Percentiles rank a stretch among this genome's conserved stretches.
Conservation (phyloP, 2,329 filamentous ascomycete species). For the Davidsoniella virescens region DNA sequence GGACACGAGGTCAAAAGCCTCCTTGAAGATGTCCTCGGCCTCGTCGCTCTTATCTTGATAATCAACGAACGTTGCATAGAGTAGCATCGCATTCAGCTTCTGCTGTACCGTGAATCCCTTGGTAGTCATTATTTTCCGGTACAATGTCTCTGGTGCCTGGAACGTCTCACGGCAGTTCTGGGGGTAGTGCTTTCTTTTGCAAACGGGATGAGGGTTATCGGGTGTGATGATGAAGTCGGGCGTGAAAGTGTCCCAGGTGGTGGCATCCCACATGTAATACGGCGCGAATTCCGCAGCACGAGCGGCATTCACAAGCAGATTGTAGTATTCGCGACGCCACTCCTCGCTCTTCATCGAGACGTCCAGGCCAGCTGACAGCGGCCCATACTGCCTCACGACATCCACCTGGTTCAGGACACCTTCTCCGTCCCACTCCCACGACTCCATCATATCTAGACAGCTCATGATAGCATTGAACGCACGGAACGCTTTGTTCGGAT, state of each 20-base stretch:
- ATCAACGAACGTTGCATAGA: conserved; percentile 72
- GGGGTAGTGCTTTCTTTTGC: conserved; percentile 44
- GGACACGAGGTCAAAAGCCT: conserved; percentile 61
- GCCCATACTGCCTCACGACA: conserved; percentile 7
- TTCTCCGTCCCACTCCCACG: conserved; percentile 9
- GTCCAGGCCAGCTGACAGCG: conserved; percentile 35
- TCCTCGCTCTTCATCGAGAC: conserved; percentile 60
- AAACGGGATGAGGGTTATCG: conserved; percentile 67
- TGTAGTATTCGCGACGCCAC: conserved; percentile 76
- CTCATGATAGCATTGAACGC: conserved; percentile 3
- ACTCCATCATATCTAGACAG: conserved; percentile 9
- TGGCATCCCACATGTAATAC: conserved; percentile 54
- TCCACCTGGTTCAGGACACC: conserved; percentile 9
- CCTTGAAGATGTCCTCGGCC: conserved; percentile 55
- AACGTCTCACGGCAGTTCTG: conserved; percentile 59
- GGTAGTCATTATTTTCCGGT: conserved; percentile 67
- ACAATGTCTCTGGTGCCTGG: conserved; percentile 56
- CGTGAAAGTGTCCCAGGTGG: conserved; percentile 50
- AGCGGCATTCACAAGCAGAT: conserved; percentile 62
- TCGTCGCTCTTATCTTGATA: conserved; percentile 52
- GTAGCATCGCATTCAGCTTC: conserved; percentile 63
- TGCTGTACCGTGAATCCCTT: conserved; percentile 65
- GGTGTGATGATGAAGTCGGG: conserved; percentile 59
- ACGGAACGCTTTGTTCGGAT: conserved; percentile 1
- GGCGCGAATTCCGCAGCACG: conserved; percentile 67